phyloP scores from a whole-genome alignment of 148 eudicot species.

The Limonium bicolor region DNA sequence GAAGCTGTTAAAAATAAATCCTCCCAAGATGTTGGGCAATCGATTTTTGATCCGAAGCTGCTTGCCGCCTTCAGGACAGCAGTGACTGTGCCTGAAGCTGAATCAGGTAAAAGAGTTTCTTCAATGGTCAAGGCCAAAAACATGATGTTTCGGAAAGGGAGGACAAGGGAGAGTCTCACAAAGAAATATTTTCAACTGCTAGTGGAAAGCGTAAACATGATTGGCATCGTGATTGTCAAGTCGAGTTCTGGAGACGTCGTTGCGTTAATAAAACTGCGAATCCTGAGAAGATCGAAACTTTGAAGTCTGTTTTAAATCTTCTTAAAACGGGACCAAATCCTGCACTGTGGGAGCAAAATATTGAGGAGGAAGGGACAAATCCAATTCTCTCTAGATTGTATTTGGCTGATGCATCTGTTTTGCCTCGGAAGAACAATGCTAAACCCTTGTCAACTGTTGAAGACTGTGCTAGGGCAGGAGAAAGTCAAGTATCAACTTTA shows the following conservation, averaged over 20 bases:
- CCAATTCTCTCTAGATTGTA: slow-evolving; percentile 88
- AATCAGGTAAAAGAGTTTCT: slow-evolving; percentile 32
- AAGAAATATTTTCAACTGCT: slow-evolving; percentile 63
- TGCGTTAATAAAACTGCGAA: slow-evolving; percentile 45
- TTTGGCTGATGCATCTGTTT: slow-evolving; percentile 82
- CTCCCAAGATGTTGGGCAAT: slow-evolving; percentile 35
- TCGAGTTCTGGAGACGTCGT: slow-evolving; percentile 95
- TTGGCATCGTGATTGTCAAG: slow-evolving; percentile 89
- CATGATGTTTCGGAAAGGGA: slow-evolving; percentile 64
- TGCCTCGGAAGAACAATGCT: slow-evolving; percentile 72
- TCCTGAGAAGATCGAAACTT: slow-evolving; percentile 71
- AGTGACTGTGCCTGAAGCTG: slow-evolving; percentile 42
- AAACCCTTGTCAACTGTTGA: slow-evolving; percentile 58
- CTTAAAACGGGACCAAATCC: slow-evolving; percentile 32
- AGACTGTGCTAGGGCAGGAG: slow-evolving; percentile 17
- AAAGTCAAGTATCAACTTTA: slow-evolving; percentile 13
- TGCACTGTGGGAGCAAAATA: slow-evolving; percentile 13
- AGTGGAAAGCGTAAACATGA: slow-evolving; percentile 60
- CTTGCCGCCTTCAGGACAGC: slow-evolving; percentile 86
- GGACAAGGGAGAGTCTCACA: slow-evolving; percentile 80
- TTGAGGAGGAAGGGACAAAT: slow-evolving; percentile 21
- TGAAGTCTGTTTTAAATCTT: slow-evolving; percentile 66
- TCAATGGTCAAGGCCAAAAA: slow-evolving; percentile 52
- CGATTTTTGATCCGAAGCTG: slow-evolving; percentile 63
- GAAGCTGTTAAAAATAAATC: slow-evolving; percentile 68